These are phyloP conservation scores for Phyllostachys edulis DNA, from an alignment of 176 grass and related monocot genomes.

Conservation along the genomic window DNA sequence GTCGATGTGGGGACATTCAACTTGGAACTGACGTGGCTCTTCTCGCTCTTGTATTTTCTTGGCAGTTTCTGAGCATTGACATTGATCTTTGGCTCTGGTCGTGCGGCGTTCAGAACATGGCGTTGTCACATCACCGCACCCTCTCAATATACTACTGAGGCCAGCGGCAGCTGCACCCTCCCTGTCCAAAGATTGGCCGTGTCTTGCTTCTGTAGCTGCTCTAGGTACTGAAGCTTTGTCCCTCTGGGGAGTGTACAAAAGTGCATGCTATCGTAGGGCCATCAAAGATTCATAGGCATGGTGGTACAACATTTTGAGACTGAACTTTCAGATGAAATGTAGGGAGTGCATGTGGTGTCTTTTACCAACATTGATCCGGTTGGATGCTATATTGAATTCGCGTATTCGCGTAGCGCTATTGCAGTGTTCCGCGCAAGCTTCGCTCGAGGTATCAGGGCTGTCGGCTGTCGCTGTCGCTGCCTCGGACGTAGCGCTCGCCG, in stretches of 20 bases:
- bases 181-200: not conserved
- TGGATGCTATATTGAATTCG: not conserved
- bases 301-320: not conserved
- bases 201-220: slow-evolving; percentile 26
- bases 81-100: slow-evolving; percentile 98
- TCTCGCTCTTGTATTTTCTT: slow-evolving; percentile 26
- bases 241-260: slow-evolving; percentile 25
- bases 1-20: slow-evolving; percentile 13
- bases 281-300: not conserved
- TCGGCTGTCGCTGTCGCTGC: not conserved
- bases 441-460: not conserved
- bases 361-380: not conserved
- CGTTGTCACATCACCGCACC: slow-evolving; percentile 87
- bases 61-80: slow-evolving; percentile 91
- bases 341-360: not conserved
- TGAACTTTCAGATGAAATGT: not conserved
- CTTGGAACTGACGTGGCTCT: slow-evolving; percentile 32
- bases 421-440: not conserved
- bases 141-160: slow-evolving; percentile 89
- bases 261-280: slow-evolving; percentile 24
- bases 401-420: not conserved
- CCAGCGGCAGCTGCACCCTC: not conserved
- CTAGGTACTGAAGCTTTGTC: slow-evolving; percentile 34
- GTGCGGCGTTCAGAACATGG: slow-evolving; percentile 66
- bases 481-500: not conserved